These are phyloP conservation scores for Saprolegnia diclina DNA, from an alignment of 352 stramenopile genomes.

Conservation along the genomic window DNA sequence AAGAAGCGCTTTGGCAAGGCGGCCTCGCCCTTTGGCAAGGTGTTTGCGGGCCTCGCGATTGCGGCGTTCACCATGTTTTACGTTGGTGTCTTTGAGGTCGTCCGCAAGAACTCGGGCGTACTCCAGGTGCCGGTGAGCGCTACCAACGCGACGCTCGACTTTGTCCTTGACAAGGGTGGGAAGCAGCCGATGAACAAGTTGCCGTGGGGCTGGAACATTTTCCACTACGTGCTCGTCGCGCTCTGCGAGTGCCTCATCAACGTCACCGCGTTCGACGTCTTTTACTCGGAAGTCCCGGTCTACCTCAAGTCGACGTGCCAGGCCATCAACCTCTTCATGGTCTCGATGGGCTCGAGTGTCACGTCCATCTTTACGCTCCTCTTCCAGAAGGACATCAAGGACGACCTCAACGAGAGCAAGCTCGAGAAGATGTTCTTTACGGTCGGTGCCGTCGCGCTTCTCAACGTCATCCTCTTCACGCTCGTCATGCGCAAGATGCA, in stretches of 20 bases:
- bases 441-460: conserved; percentile 38
- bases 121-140: conserved; percentile 29
- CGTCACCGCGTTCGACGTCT: conserved; percentile 52
- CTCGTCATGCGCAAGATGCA: conserved; percentile 51
- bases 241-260: conserved; percentile 58
- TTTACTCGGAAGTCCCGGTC: conserved; percentile 52
- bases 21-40: conserved; percentile 38
- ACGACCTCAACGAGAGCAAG: conserved; percentile 57
- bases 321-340: conserved; percentile 57
- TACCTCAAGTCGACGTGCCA: conserved; percentile 51
- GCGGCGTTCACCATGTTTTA: conserved; percentile 40
- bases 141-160: conserved; percentile 7
- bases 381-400: conserved; percentile 45
- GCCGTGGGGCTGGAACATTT: conserved; percentile 42
- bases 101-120: conserved; percentile 43
- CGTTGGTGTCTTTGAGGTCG: conserved; percentile 44
- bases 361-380: conserved; percentile 63
- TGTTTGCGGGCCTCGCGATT: conserved; percentile 35
- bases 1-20: conserved; percentile 38
- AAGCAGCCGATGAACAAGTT: conserved; percentile 56
- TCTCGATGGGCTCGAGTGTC: conserved; percentile 48
- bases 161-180: conserved; percentile 39
- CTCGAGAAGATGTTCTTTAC: conserved; percentile 72
- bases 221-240: conserved; percentile 53
- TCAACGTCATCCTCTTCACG: conserved; percentile 51